These are phyloP conservation scores for Prunus mume DNA, from an alignment of 306 rosid genomes.

Conservation along the genomic window DNA sequence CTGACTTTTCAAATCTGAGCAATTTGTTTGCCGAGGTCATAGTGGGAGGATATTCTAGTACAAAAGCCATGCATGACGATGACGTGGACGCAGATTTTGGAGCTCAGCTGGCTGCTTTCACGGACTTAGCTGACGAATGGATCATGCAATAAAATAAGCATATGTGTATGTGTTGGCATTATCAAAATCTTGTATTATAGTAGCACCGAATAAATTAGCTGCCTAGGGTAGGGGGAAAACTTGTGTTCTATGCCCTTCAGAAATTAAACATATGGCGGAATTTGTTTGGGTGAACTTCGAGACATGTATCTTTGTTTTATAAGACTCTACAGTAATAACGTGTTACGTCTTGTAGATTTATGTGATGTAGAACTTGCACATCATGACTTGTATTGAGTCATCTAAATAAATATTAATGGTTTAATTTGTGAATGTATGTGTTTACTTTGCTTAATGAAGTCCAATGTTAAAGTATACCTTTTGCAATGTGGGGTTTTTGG, in stretches of 20 bases:
- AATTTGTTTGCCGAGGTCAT: not conserved
- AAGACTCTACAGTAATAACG: no score
- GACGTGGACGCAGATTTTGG: not conserved
- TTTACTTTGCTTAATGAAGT: no score
- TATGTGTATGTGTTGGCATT: not conserved
- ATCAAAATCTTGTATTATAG: not conserved
- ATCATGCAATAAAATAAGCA: not conserved
- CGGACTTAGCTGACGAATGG: not conserved
- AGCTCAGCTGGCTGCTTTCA: not conserved
- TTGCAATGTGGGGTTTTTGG: no score
- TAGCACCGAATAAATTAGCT: not conserved
- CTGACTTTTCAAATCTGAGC: conserved; percentile 3
- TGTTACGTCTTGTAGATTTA: no score
- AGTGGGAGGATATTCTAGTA: not conserved
- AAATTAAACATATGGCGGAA: not conserved
- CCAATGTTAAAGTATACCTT: no score
- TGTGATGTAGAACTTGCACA: no score
- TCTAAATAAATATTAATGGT: no score
- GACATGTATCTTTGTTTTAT: no score
- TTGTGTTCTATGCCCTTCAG: not conserved
- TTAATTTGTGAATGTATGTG: no score
- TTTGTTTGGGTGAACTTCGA: no score
- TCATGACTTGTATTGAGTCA: no score
- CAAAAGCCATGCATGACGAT: not conserved
- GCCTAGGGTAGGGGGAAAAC: not conserved